Percentiles rank a stretch among this genome's conserved stretches.
These are phyloP conservation scores for Phytopythium vexans DNA, from an alignment of 352 stramenopile species.

Conservation along the genomic window DNA sequence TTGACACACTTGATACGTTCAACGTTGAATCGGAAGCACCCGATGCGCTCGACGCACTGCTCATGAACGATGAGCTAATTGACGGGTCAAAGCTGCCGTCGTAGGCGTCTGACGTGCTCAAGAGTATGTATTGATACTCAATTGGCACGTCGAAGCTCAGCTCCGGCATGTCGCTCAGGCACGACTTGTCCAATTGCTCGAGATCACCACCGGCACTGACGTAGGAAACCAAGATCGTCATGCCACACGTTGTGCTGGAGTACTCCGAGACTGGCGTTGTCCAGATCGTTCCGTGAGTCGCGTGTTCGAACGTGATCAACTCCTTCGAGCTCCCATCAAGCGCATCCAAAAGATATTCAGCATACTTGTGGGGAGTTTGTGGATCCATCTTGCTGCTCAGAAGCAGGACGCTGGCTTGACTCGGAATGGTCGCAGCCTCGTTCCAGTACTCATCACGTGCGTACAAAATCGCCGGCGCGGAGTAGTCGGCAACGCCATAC, in stretches of 20 bases:
- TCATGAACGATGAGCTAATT: slow-evolving; percentile 1
- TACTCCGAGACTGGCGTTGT: slow-evolving; percentile 18
- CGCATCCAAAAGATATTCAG: slow-evolving; percentile 22
- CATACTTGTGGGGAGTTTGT: slow-evolving; percentile 46
- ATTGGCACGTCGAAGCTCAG: slow-evolving; percentile 22
- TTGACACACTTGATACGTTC: too few relatives aligned
- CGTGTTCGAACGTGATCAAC: slow-evolving; percentile 41
- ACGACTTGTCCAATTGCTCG: slow-evolving; percentile 34
- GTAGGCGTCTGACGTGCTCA: slow-evolving; percentile 36
- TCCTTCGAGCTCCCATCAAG: slow-evolving; percentile 32
- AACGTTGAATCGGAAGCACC: too few relatives aligned
- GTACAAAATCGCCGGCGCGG: slow-evolving; percentile 23
- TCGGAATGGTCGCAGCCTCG: slow-evolving; percentile 26
- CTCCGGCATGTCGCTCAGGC: slow-evolving; percentile 23
- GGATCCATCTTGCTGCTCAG: slow-evolving; percentile 47
- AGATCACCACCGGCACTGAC: slow-evolving; percentile 32
- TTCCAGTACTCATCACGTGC: slow-evolving; percentile 50
- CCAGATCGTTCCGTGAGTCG: slow-evolving; percentile 29
- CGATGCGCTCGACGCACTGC: too few relatives aligned
- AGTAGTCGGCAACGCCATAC: slow-evolving; percentile 9
- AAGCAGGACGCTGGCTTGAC: slow-evolving; percentile 33
- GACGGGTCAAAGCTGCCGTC: slow-evolving; percentile 32
- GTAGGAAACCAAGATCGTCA: slow-evolving; percentile 39
- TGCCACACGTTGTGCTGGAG: slow-evolving; percentile 29
- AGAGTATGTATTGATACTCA: slow-evolving; percentile 22